Conservation (phyloP, 257 asterid species). For the Ligustrum vulgare region DNA sequence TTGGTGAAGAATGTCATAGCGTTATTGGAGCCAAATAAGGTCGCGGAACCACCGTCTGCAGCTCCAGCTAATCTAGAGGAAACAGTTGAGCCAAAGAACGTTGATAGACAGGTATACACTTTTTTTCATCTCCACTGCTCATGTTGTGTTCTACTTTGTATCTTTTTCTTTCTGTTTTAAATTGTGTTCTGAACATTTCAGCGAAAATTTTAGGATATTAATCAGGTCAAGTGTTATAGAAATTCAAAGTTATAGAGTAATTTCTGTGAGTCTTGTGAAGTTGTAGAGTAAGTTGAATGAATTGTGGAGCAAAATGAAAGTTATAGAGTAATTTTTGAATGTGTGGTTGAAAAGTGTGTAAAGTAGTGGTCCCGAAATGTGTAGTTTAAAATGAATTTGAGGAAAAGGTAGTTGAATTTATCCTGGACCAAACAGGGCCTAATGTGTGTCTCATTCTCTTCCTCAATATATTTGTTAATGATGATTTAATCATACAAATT, state of each 20-base stretch:
- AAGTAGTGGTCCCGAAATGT: no score
- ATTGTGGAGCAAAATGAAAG: not conserved
- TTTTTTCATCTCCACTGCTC: not conserved
- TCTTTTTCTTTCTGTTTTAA: not conserved
- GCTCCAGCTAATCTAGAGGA: conserved; percentile 48
- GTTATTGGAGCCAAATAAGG: conserved; percentile 62
- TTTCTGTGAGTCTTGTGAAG: not conserved
- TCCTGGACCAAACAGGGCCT: no score
- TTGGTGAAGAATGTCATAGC: conserved; percentile 46
- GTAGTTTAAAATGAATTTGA: no score
- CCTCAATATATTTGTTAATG: not conserved
- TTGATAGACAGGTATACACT: conserved; percentile 78
- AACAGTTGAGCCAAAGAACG: conserved; percentile 45
- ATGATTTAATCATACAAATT: not conserved
- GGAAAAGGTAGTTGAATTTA: no score
- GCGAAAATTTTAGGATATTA: not conserved
- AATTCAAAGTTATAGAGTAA: not conserved
- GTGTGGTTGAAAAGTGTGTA: no score
- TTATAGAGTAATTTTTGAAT: not conserved
- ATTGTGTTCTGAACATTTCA: not conserved
- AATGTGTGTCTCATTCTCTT: not conserved
- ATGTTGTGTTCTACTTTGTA: not conserved
- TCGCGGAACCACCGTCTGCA: conserved; percentile 33
- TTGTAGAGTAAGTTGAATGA: not conserved
- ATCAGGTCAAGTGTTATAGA: not conserved